Base-by-base conservation (phyloP, 2,329 filamentous ascomycete species). In the Bipolaris victoriae region DNA sequence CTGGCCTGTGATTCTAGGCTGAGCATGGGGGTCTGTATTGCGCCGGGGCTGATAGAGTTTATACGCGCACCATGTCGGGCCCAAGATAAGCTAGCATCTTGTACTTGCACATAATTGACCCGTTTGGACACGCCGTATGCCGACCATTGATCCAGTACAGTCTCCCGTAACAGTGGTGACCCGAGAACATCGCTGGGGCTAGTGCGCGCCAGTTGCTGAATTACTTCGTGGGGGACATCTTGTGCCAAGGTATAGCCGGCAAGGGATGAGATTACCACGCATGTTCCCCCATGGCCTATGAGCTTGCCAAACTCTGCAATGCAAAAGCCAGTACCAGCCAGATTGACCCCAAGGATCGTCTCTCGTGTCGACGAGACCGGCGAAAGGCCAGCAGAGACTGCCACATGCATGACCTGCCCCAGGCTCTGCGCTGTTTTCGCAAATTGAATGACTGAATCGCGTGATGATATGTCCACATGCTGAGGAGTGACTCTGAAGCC, bases 291-390 rank as follows among this genome's bases (percentile, higher is more conserved):
- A 47, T 47, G 44, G 26, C 44, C 44, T 47, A 47, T 47, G 26
- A 47, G 26, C 44, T 47, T 47, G 44, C 44, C 44, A 35, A 47
- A 47, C 44, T 47, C 44, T 20, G 44, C 44, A 35, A 47, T 35
- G 35, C 44, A 47, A n/a, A 47, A 47, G 44, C 44, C 44, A 35
- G 44, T 47, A 35, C 44, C 44, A 47, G 44, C 44, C 44, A 47
- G 29, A 35, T 47, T 47, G 29, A 47, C 44, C 44, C 29, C 44
- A 35, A 47, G 44, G n/a, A 47, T 47, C 44, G 26, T 47, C 44
- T 47, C 44, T 47, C 44, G 44, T 47, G 44, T 47, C 44, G 44
- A 47, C 29, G 44, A 47, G 44, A 47, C 44, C 44, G 44, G 44
- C 44, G 44, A 47, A 47, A 47, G 44, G 44, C 44, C 44, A 5